Evolutionary conservation across 2,329 filamentous ascomycete genomes (phyloP).

Genomic region (Ceratocystis colombiana): DNA sequence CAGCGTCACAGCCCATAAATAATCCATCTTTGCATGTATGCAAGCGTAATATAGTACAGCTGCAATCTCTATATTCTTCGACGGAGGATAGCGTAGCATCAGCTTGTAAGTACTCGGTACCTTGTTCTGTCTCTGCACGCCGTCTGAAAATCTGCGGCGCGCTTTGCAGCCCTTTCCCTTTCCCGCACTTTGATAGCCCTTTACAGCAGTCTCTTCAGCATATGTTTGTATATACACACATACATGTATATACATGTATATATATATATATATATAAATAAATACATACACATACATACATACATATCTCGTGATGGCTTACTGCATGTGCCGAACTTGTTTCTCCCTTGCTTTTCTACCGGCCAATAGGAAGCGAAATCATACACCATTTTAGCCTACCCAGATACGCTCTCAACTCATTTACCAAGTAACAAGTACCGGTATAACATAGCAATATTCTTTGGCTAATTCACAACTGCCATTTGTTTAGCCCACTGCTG

Average conservation of each 20-base stretch:
- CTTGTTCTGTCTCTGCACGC: not conserved
- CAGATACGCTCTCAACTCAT: not conserved
- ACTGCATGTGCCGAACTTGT: not conserved
- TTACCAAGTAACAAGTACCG: slow-evolving; percentile 1
- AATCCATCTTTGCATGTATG: too few species aligned
- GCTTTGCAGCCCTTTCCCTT: not conserved
- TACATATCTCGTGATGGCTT: not conserved
- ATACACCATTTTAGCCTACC: not conserved
- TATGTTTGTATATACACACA: too few species aligned
- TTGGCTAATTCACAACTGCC: too few species aligned
- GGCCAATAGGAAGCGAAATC: slow-evolving; percentile 7
- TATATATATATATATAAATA: not conserved
- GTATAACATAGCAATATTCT: not conserved
- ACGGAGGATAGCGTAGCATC: not conserved
- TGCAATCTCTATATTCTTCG: not conserved
- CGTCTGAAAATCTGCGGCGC: not conserved
- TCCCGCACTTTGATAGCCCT: not conserved
- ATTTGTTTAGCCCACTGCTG: too few species aligned
- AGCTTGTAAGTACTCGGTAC: not conserved
- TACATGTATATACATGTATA: not conserved
- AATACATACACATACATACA: not conserved
- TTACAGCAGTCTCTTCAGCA: too few species aligned
- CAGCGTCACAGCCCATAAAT: too few species aligned
- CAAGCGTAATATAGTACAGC: not conserved
- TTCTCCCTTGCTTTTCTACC: not conserved